These are phyloP conservation scores for Rhodotorula sp. DNA, from an alignment of 1,284 basidiomycete species.

Conservation along the genomic window DNA sequence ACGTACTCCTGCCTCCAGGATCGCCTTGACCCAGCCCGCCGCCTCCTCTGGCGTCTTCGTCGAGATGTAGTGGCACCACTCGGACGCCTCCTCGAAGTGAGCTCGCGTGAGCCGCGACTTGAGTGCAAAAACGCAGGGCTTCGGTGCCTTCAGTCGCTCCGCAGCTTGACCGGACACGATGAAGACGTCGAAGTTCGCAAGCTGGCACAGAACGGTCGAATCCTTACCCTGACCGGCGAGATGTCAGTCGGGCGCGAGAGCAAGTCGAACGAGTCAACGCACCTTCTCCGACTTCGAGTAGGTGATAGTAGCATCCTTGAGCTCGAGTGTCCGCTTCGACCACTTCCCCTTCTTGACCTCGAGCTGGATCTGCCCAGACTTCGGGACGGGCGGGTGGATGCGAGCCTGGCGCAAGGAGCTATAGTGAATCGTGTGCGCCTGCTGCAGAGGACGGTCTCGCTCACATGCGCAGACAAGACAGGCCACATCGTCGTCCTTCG, in stretches of 20 bases:
- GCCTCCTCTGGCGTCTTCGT: constrained; percentile 66
- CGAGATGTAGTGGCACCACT: constrained; percentile 79
- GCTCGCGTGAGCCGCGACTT: constrained; percentile 58
- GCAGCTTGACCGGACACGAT: constrained; percentile 62
- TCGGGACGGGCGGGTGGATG: constrained; percentile 16
- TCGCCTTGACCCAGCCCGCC: constrained; percentile 34
- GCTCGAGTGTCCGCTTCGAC: constrained; percentile 80
- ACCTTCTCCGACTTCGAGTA: constrained; percentile 82
- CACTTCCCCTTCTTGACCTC: constrained; percentile 86
- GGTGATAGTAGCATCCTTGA: constrained; percentile 78
- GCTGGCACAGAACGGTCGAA: constrained; percentile 69
- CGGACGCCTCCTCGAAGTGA: constrained; percentile 50
- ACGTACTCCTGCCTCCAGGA: constrained; percentile 38
- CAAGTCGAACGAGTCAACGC: constrained; percentile 39
- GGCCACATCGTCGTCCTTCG: constrained; percentile 65
- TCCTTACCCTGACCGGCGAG: constrained; percentile 68
- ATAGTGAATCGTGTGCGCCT: background rate
- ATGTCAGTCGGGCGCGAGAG: background rate
- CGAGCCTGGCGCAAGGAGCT: constrained; percentile 5
- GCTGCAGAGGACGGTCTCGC: constrained; percentile 45
- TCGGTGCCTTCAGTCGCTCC: constrained; percentile 61
- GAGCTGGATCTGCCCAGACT: constrained; percentile 57
- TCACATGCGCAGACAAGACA: constrained; percentile 61
- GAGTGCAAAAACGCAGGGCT: constrained; percentile 73
- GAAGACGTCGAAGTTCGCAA: constrained; percentile 83